Evolutionary conservation across 129 eudicot species (phyloP).

Genomic region (Oenanthe sinensis): DNA sequence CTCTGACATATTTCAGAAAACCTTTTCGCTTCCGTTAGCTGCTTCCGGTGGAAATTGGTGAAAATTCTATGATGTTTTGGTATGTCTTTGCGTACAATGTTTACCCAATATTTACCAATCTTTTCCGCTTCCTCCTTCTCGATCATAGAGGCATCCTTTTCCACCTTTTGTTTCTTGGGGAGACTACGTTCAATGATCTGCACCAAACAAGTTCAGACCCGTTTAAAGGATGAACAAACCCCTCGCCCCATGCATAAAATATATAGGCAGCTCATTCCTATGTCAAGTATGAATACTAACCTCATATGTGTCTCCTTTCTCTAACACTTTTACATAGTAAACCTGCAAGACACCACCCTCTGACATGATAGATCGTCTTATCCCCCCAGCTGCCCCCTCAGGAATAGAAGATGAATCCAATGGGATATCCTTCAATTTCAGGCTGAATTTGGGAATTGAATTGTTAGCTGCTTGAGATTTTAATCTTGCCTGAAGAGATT

Average conservation of each 20-base stretch:
- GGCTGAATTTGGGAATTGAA: conserved; percentile 48
- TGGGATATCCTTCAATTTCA: conserved; percentile 64
- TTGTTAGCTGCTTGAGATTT: conserved; percentile 38
- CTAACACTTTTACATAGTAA: conserved; percentile 88
- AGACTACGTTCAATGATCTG: conserved; percentile 92
- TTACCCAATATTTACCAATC: conserved; percentile 77
- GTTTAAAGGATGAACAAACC: background rate
- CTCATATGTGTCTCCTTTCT: conserved; percentile 98
- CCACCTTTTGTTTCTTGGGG: conserved; percentile 56
- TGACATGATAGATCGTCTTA: conserved; percentile 74
- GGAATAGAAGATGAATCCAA: conserved; percentile 64
- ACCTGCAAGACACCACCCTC: conserved; percentile 81
- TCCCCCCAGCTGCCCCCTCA: conserved; percentile 90
- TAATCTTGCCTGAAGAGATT: conserved; percentile 77
- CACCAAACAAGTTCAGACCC: conserved; percentile 20
- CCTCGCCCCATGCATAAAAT: background rate
- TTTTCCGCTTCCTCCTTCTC: conserved; percentile 91
- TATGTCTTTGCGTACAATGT: conserved; percentile 74
- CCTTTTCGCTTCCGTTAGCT: conserved; percentile 81
- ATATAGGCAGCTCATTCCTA: background rate
- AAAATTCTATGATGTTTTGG: conserved; percentile 78
- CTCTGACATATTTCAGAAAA: conserved; percentile 90
- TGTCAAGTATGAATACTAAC: conserved; percentile 24
- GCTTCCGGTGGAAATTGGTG: conserved; percentile 65
- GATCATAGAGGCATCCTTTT: conserved; percentile 62